A percentile compares a stretch with the other conserved stretches of the same genome.
phyloP scores from a whole-genome alignment of 192 early-diverging fungal genomes.

The Irineochytrium annulatum region DNA sequence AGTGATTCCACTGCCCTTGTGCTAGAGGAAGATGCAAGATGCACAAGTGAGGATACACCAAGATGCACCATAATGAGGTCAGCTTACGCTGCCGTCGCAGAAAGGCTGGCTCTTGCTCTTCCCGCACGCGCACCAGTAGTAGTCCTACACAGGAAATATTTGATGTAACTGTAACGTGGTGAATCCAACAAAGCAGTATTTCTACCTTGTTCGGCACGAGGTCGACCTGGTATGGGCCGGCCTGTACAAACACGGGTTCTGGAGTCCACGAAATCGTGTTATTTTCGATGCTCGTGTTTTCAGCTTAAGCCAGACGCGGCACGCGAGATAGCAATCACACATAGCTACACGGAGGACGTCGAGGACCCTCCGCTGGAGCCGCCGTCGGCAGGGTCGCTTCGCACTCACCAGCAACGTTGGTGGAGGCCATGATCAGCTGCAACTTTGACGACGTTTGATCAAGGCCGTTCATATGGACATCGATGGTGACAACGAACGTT shows the following conservation, averaged over 20 bases:
- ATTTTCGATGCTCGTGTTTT: too few relatives aligned
- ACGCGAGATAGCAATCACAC: too few relatives aligned
- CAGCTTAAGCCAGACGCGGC: too few relatives aligned
- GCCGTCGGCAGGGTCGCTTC: too few relatives aligned
- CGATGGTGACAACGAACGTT: too few relatives aligned
- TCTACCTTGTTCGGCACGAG: slow-evolving; percentile 19
- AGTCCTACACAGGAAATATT: slow-evolving; percentile 11
- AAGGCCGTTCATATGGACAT: too few relatives aligned
- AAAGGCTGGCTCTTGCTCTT: slow-evolving; percentile 41
- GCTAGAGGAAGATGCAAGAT: slow-evolving; percentile 1
- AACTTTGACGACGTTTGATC: too few relatives aligned
- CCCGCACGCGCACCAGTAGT: slow-evolving; percentile 31
- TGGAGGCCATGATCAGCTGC: too few relatives aligned
- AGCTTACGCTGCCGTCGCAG: slow-evolving; percentile 33
- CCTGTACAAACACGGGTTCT: not conserved
- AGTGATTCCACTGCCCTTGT: slow-evolving; percentile 32
- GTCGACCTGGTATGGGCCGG: slow-evolving; percentile 14
- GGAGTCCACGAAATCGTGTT: slow-evolving; percentile 12
- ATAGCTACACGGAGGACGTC: too few relatives aligned
- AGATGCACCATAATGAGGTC: not conserved
- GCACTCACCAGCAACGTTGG: too few relatives aligned
- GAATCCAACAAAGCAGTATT: not conserved
- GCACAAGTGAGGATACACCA: not conserved
- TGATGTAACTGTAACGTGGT: not conserved
- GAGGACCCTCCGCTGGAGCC: too few relatives aligned